Evolutionary conservation across 441 rosid species (phyloP), one percentile per base, ranked within the genome.

Genomic region (Jatropha multifida): DNA sequence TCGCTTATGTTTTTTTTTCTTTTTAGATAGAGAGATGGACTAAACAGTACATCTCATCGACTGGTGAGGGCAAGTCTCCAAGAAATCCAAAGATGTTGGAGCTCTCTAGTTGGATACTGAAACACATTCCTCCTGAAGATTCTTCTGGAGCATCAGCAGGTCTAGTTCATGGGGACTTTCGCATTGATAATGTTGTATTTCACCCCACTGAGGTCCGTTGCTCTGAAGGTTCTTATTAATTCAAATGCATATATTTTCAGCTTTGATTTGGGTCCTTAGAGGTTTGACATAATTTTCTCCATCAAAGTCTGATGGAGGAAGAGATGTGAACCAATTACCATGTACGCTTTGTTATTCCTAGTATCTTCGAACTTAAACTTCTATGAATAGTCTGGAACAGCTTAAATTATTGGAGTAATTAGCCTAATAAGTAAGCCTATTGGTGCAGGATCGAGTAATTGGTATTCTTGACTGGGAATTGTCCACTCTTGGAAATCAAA

Each of bases 381-480:
- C 40, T 65, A 65, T 51, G 15, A 54, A 65, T 64, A 59, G 5
- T 73, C 65, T 65, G 27, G 71, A 67, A 17, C 4, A 42, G 40
- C 55, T 66, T 44, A 49, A 26, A 32, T 44, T 42, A 23, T 23
- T 17, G 32, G 37, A 49, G 55, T 37, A 8, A 38, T 52, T n/a
- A 48, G 38, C 49, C 72, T 82, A 48, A 65, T 64, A 17, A 66
- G 74, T 66, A 70, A 9, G 62, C 51, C 5, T 74, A 65, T 73
- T 58, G 72, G 63, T 84, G 83, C 92, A 93, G 99, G 99, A 95
- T 78, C 89, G 88, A 69, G 94, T 93, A 65, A 90, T 95, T 79
- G 97, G 99, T 56, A 88, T 92, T 65, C 91, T 93, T 71, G 99
- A 95, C 83, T 95, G 98, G 98, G 98, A 95, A 82, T 81, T 95